A percentile compares a stretch with the other conserved stretches of the same genome.
phyloP scores from a whole-genome alignment of 1,139 yeast genomes.

The Saccharomyces hybrid region DNA sequence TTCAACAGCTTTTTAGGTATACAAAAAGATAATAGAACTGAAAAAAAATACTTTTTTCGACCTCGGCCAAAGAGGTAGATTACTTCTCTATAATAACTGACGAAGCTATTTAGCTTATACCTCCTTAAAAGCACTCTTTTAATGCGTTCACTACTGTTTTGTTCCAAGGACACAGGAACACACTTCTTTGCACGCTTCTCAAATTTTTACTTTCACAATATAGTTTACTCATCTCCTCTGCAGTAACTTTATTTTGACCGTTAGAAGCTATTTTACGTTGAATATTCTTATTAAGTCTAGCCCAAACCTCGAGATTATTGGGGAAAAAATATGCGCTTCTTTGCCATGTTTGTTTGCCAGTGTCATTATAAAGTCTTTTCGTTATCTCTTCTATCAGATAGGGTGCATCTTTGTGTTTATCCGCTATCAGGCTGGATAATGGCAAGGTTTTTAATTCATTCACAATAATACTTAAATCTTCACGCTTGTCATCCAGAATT shows the following conservation, averaged over 20 bases:
- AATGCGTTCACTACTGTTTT: constrained; percentile 21
- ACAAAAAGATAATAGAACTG: constrained; percentile 1
- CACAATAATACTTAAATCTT: constrained; percentile 56
- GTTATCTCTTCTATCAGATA: constrained; percentile 49
- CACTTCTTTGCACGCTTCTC: constrained; percentile 54
- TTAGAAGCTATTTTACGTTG: constrained; percentile 48
- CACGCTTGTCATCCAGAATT: constrained; percentile 42
- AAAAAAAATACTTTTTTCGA: not conserved
- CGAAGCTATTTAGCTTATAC: not conserved
- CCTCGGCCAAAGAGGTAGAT: not conserved
- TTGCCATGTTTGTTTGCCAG: constrained; percentile 43
- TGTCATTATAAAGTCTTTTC: constrained; percentile 27
- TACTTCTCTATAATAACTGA: not conserved
- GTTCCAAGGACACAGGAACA: constrained; percentile 42
- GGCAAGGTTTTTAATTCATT: constrained; percentile 53
- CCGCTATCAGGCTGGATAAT: constrained; percentile 42
- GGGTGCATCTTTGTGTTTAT: constrained; percentile 51
- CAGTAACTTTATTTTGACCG: constrained; percentile 40
- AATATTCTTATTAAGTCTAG: constrained; percentile 43
- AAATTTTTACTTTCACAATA: constrained; percentile 42
- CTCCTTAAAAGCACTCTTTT: constrained; percentile 22
- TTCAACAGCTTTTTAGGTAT: not conserved
- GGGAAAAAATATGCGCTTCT: constrained; percentile 71
- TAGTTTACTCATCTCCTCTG: constrained; percentile 46
- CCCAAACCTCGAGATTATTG: constrained; percentile 62